These are phyloP conservation scores for Massariosphaeria phaeospora DNA, from an alignment of 495 filamentous ascomycete species.

Conservation along the genomic window DNA sequence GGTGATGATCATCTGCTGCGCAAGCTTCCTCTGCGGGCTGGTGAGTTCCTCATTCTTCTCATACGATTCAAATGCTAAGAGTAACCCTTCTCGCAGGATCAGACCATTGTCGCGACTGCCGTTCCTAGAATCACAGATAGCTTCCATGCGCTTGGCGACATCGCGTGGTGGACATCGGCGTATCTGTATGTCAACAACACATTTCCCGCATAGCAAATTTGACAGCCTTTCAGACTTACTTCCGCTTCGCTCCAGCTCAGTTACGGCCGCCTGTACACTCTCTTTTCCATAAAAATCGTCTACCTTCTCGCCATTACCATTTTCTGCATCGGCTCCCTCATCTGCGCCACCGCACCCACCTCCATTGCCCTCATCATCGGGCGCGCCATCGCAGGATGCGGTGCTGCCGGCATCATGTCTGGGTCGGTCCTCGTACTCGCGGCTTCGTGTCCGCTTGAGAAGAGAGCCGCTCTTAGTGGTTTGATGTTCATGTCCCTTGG, in stretches of 20 bases:
- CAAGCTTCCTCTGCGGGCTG: background rate
- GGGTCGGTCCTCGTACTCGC: slow-evolving; percentile 13
- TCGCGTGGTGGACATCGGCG: slow-evolving; percentile 54
- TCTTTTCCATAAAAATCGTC: slow-evolving; percentile 14
- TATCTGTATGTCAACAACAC: slow-evolving; percentile 41
- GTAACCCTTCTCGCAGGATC: slow-evolving; percentile 9
- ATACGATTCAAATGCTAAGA: background rate
- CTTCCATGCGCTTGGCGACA: slow-evolving; percentile 45
- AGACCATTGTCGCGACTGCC: slow-evolving; percentile 41
- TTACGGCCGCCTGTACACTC: slow-evolving; percentile 51
- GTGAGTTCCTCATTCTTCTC: background rate
- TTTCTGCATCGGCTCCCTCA: slow-evolving; percentile 45
- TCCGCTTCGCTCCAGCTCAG: slow-evolving; percentile 50
- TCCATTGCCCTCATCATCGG: slow-evolving; percentile 47
- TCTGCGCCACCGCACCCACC: slow-evolving; percentile 44
- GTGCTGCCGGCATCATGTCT: slow-evolving; percentile 16
- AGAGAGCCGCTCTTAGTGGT: slow-evolving; percentile 38
- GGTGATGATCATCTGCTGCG: background rate
- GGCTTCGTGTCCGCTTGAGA: slow-evolving; percentile 4
- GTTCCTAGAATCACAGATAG: slow-evolving; percentile 36
- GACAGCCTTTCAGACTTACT: slow-evolving; percentile 41
- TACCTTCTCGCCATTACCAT: slow-evolving; percentile 33
- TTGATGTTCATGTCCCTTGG: slow-evolving; percentile 72
- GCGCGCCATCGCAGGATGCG: slow-evolving; percentile 43
- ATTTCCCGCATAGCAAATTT: background rate